Evolutionary conservation across 2,329 filamentous ascomycete species (phyloP).

Genomic region (Curvularia verruculosa): DNA sequence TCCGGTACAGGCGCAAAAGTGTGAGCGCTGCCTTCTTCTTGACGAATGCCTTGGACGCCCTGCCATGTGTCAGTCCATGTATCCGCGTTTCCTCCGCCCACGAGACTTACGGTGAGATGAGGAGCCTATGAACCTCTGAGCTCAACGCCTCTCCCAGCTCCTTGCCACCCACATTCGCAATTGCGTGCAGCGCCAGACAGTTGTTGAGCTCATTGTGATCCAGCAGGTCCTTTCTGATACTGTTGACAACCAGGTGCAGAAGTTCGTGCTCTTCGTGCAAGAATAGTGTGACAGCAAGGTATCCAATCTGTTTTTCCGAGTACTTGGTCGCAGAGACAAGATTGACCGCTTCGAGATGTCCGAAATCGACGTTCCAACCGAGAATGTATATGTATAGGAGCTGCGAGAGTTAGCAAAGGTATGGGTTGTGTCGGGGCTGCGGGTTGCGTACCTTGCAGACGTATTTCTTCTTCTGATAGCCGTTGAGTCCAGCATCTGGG

Average conservation of each 20-base stretch:
- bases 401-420: constrained; percentile 46
- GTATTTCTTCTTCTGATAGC: constrained; percentile 99
- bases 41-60: constrained; percentile 91
- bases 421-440: background rate
- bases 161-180: constrained; percentile 93
- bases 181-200: constrained; percentile 93
- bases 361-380: constrained; percentile 98
- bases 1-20: constrained; percentile 89
- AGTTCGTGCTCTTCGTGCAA: constrained; percentile 97
- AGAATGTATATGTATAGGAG: constrained; percentile 98
- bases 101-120: constrained; percentile 85
- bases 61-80: constrained; percentile 43
- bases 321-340: constrained; percentile 96
- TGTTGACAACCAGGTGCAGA: constrained; percentile 95
- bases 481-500: constrained; percentile 82
- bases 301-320: constrained; percentile 99
- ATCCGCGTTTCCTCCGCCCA: background rate
- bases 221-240: constrained; percentile 92
- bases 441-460: constrained; percentile 78
- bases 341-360: constrained; percentile 96
- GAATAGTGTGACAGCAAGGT: constrained; percentile 95
- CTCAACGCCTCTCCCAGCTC: constrained; percentile 97
- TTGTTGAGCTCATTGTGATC: constrained; percentile 98
- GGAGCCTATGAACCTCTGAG: constrained; percentile 85
- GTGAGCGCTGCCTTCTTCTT: constrained; percentile 99